These are phyloP conservation scores for Neckera pumila DNA, from an alignment of 225 moss, liverwort and hornwort species.

Conservation along the genomic window DNA sequence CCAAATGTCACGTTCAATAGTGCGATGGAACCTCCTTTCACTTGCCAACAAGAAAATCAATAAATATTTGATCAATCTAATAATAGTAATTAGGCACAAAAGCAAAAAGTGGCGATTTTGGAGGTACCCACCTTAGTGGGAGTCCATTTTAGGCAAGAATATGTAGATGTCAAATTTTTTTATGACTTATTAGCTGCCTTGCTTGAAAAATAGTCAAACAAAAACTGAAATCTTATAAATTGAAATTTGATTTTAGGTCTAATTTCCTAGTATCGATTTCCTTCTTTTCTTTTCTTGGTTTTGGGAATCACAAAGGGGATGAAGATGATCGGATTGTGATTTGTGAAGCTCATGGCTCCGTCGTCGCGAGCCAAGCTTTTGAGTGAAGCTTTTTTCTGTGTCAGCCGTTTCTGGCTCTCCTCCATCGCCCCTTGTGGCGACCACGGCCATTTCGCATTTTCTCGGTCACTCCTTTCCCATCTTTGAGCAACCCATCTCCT, in stretches of 20 bases:
- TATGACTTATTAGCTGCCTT: too few relatives aligned
- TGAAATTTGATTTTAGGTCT: background rate
- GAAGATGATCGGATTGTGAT: background rate
- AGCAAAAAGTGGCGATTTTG: background rate
- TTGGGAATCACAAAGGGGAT: background rate
- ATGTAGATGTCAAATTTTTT: too few relatives aligned
- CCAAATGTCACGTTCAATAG: background rate
- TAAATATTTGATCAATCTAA: too few relatives aligned
- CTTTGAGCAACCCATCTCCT: background rate
- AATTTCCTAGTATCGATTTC: background rate
- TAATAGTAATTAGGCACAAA: background rate
- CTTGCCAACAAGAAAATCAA: background rate
- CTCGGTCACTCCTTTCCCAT: background rate
- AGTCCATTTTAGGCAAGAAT: background rate
- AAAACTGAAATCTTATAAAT: too few relatives aligned
- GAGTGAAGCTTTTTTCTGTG: background rate
- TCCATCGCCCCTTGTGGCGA: background rate
- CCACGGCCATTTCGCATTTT: background rate
- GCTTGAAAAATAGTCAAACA: too few relatives aligned
- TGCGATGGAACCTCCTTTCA: background rate
- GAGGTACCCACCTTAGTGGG: accelerated
- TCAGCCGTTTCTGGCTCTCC: background rate
- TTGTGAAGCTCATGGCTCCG: background rate
- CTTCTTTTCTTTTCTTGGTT: background rate
- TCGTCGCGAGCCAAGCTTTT: background rate